Evolutionary conservation across 768 basidiomycete genomes (phyloP), one percentile per base, ranked within the genome.

Genomic region (Rhizopogon roseolus): DNA sequence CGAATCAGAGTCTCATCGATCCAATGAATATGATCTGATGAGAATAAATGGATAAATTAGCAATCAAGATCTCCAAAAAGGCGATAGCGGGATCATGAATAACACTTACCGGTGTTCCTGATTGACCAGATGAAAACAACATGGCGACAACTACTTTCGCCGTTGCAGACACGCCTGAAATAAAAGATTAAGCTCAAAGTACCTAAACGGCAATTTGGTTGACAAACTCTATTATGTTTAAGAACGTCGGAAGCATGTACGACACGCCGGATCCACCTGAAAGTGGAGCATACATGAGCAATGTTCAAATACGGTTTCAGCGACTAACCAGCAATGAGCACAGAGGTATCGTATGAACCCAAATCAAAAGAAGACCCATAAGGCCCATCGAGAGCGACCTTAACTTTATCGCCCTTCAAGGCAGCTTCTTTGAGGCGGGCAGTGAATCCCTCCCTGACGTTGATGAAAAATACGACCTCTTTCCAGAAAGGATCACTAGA

Each of bases 361-460:
- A 81, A 55, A 43, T 66, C 57, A 2, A 75, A 74, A 0, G 75
- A 70, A 2, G 66, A 62, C 3, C 80, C 74, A 53, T 83, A 82
- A 14, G 81, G 81, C 1, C 81, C 81, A 48, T 85, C 84, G 1
- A 88, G 54, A 41, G 79, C 72, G 6, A 79, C 80, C 39, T 70
- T 70, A 37, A 79, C 62, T 43, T 62, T 62, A 27, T 60, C 60
- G 13, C 63, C 62, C 19, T 53, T 60, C 28, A 49, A 38, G 9
- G 69, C 73, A 2, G 57, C 64, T 2, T 72, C 60, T 29, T 68
- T 60, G 16, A 82, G 66, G 5, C 72, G 67, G 55, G 71, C 69
- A 0, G 85, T 86, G 63, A 84, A 80, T 0, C 86, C 85, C 19
- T 73, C 65, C 37, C 77, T 71, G 4, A 80, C 80, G 34, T 81